These are phyloP conservation scores for Fraxinus americana DNA, from an alignment of 257 asterid genomes.

Conservation along the genomic window DNA sequence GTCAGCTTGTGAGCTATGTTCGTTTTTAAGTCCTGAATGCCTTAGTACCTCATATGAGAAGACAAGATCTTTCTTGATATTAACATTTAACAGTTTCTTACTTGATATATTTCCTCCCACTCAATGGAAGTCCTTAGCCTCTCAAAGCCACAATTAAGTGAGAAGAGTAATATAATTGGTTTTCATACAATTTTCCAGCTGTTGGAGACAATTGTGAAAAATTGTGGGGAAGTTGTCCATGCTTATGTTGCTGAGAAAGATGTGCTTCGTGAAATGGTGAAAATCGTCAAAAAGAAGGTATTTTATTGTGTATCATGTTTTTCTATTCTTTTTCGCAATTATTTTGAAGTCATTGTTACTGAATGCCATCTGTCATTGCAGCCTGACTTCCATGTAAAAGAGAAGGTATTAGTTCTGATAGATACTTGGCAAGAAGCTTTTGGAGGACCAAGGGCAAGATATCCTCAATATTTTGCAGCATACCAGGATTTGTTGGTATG, in stretches of 20 bases:
- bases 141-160: conserved; percentile 1
- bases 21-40: neutral
- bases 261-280: conserved; percentile 54
- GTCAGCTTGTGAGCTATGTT: neutral
- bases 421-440: conserved; percentile 99
- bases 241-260: conserved; percentile 57
- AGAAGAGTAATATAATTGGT: conserved; percentile 9
- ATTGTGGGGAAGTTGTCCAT: conserved; percentile 57
- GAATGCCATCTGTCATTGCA: conserved; percentile 44
- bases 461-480: conserved; percentile 87
- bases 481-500: conserved; percentile 94
- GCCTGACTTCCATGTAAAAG: conserved; percentile 98
- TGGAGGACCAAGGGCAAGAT: conserved; percentile 94
- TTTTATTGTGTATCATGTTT: neutral
- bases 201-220: conserved; percentile 55
- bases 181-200: conserved; percentile 32
- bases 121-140: neutral
- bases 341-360: neutral
- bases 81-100: neutral
- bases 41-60: neutral
- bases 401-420: conserved; percentile 88
- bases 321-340: neutral
- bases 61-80: neutral
- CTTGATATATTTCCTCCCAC: neutral
- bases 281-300: conserved; percentile 42